Evolutionary conservation across 2,329 filamentous ascomycete species (phyloP).

Genomic region (Tolypocladium paradoxum): DNA sequence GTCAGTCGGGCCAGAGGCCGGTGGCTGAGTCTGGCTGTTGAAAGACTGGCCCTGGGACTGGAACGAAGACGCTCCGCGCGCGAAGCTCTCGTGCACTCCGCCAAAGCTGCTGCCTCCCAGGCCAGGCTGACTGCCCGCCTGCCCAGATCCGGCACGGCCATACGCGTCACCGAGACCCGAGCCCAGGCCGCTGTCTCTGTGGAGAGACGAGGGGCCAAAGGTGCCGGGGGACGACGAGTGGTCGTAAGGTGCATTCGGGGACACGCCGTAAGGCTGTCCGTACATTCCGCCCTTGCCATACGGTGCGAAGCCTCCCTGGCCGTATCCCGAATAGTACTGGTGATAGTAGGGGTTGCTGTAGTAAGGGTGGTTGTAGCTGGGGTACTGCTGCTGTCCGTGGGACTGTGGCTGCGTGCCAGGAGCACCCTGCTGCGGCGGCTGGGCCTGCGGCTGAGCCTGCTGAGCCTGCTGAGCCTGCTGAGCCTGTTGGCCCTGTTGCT

Average conservation of each 20-base stretch:
- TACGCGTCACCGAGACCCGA: conserved; percentile 43
- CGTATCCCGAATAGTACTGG: conserved; percentile 47
- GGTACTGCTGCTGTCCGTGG: conserved; percentile 38
- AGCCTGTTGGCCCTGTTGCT: conserved; percentile 23
- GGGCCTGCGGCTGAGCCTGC: conserved; percentile 21
- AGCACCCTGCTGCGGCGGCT: conserved; percentile 30
- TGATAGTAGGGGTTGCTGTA: conserved; percentile 53
- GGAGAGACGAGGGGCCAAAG: conserved; percentile 43
- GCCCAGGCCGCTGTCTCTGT: conserved; percentile 38
- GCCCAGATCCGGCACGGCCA: conserved; percentile 37
- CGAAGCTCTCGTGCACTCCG: conserved; percentile 44
- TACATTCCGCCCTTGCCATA: conserved; percentile 47
- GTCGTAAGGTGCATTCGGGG: conserved; percentile 45
- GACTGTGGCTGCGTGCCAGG: conserved; percentile 33
- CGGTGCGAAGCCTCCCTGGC: conserved; percentile 40
- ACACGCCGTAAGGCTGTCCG: conserved; percentile 45
- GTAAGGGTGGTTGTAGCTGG: conserved; percentile 46
- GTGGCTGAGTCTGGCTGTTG: conserved; percentile 37
- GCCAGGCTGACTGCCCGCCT: conserved; percentile 38
- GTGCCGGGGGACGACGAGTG: conserved; percentile 43
- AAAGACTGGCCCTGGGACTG: conserved; percentile 45
- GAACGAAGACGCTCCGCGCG: conserved; percentile 41
- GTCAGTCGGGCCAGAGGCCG: conserved; percentile 31
- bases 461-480: conserved; percentile 32
- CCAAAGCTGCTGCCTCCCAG: conserved; percentile 41